Evolutionary conservation across 306 rosid genomes (phyloP).

Genomic region (Corylus avellana): DNA sequence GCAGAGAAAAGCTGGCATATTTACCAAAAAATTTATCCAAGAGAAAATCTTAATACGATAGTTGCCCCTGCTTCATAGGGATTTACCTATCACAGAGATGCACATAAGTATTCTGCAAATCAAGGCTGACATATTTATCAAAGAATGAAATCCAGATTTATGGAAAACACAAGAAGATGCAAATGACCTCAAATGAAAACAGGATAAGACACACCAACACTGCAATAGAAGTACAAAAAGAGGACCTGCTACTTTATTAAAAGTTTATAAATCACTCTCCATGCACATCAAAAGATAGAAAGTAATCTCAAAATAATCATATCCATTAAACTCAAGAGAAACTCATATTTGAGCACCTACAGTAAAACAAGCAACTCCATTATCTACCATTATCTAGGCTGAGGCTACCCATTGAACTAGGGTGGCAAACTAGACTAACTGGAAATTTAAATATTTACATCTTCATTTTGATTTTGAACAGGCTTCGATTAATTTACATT

Average conservation of each 20-base stretch:
- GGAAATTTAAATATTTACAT: neutral
- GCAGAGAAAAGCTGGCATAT: neutral
- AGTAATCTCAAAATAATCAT: too few relatives aligned
- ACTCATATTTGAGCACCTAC: neutral
- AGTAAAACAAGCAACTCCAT: neutral
- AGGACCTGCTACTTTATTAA: neutral
- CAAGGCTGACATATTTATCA: neutral
- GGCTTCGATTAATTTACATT: neutral
- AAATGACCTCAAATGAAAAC: neutral
- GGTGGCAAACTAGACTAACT: neutral
- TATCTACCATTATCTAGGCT: neutral
- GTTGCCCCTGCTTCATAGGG: too few relatives aligned
- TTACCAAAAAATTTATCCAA: too few relatives aligned
- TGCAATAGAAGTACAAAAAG: neutral
- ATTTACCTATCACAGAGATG: neutral
- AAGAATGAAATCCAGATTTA: neutral
- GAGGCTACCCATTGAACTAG: neutral
- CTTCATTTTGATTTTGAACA: neutral
- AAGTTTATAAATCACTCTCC: neutral
- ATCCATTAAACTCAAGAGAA: neutral
- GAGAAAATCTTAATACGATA: too few relatives aligned
- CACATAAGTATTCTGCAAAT: neutral
- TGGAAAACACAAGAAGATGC: neutral
- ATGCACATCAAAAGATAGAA: too few relatives aligned
- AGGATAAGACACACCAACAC: neutral